phyloP scores from a whole-genome alignment of 1,284 basidiomycete species.

The Cutaneotrichosporon sp. region DNA sequence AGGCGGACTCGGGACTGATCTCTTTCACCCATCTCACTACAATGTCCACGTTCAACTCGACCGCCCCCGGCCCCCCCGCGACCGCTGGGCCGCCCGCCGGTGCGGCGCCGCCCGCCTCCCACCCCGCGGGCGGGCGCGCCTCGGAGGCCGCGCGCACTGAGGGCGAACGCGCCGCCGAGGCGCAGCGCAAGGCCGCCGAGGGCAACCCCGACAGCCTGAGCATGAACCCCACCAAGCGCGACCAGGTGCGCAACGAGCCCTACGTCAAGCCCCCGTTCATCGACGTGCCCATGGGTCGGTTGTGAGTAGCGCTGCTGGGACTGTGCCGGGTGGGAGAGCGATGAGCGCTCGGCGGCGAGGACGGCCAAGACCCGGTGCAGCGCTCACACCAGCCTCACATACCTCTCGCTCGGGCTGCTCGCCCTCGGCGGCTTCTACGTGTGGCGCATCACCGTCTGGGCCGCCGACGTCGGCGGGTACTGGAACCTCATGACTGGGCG shows the following conservation, averaged over 20 bases:
- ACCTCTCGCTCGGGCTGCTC: slow-evolving; percentile 44
- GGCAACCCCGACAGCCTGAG: neutral
- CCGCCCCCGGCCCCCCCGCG: too few relatives aligned
- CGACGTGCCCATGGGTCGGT: slow-evolving; percentile 49
- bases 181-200: neutral
- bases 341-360: too few relatives aligned
- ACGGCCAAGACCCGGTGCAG: too few relatives aligned
- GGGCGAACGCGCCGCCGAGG: neutral
- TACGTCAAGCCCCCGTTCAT: slow-evolving; percentile 50
- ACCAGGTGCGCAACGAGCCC: slow-evolving; percentile 45
- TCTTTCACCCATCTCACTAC: too few relatives aligned
- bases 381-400: slow-evolving; percentile 41
- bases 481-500: slow-evolving; percentile 51
- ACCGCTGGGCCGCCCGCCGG: too few relatives aligned
- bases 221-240: slow-evolving; percentile 32
- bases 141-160: neutral
- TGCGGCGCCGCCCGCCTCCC: too few relatives aligned
- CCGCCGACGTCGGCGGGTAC: slow-evolving; percentile 49
- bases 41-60: too few relatives aligned
- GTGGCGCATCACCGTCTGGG: slow-evolving; percentile 52
- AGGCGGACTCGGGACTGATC: too few relatives aligned
- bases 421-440: slow-evolving; percentile 48
- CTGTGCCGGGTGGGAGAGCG: too few relatives aligned
- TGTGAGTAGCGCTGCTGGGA: slow-evolving; percentile 36
- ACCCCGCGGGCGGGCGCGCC: too few relatives aligned